Evolutionary conservation across 345 rosid genomes (phyloP), one percentile per base, ranked within the genome.

Genomic region (Streptanthus diversifolius): DNA sequence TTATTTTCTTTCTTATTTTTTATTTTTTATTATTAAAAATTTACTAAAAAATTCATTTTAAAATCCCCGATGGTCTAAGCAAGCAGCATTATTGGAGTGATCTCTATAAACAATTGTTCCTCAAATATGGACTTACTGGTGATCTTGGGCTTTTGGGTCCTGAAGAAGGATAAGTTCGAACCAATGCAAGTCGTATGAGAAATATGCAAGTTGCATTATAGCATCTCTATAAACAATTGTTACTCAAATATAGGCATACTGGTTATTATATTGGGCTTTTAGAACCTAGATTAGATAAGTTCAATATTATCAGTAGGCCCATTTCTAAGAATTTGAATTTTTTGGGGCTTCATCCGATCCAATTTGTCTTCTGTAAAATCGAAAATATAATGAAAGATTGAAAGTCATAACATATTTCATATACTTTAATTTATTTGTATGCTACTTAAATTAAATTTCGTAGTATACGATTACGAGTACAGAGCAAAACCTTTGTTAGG

Each of bases 131-230:
- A 35, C 21, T 66, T 36, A 27, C 35, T 21, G 3, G 35, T 35
- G 1, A 19, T 66, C 36, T 35, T 66, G 60, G 60, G 60, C 71
- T 66, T 66, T 14, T 51, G 36, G 36, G 48, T 66, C 17, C 36
- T 35, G 32, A 47, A 45, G 7, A 29, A 15, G 9, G 33, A 8
- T 59, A 21, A 61, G 12, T 39, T 60, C 13, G 12, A 22, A 22
- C 30, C 11, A 17, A n/a, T n/a, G n/a, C n/a, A 29, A 29, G 6
- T 29, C 32, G 32, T n/a, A n/a, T n/a, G n/a, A 6, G 32, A 29
- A 29, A 29, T 24, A 1, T 19, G 53, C 53, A 48, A 19, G 19
- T 19, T 18, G 29, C 29, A 15, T 45, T 8, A 22, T 45, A 45
- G 2, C 12, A 45, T 18, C n/a, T 45, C 52, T 45, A 18, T 45